Conservation (phyloP, 2,329 filamentous ascomycete species). For the Allantophomopsis lycopodina region DNA sequence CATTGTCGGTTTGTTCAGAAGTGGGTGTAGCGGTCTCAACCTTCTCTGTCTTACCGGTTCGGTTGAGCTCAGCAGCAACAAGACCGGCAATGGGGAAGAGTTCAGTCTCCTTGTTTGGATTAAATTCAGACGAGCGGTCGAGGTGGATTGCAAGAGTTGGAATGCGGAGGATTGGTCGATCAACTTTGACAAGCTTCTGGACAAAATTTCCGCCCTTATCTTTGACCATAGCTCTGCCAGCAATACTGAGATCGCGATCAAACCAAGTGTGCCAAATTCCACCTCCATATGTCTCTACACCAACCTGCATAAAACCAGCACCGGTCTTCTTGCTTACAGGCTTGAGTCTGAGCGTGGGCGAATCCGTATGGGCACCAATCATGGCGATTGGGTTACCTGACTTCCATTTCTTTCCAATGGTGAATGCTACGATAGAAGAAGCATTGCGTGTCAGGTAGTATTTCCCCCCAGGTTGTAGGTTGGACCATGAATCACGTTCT, state of each 20-base stretch:
- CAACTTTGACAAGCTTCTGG: constrained; percentile 79
- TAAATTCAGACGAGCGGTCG: constrained; percentile 71
- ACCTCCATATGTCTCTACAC: constrained; percentile 92
- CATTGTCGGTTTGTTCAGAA: constrained; percentile 28
- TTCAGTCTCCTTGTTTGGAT: constrained; percentile 95
- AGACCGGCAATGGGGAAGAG: constrained; percentile 87
- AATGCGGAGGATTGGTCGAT: constrained; percentile 80
- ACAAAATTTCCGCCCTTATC: constrained; percentile 60
- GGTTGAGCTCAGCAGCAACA: constrained; percentile 77
- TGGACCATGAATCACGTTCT: constrained; percentile 83
- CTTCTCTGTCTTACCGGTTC: constrained; percentile 38
- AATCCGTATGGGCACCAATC: constrained; percentile 94
- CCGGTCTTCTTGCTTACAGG: constrained; percentile 81
- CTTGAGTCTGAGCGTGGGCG: constrained; percentile 82
- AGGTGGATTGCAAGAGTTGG: constrained; percentile 92
- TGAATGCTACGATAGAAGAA: constrained; percentile 86
- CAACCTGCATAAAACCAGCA: constrained; percentile 84
- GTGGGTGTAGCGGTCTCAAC: constrained; percentile 19
- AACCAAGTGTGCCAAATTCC: constrained; percentile 99
- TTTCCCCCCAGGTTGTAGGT: constrained; percentile 74
- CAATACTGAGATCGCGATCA: constrained; percentile 83
- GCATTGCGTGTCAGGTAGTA: constrained; percentile 93
- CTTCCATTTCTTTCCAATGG: constrained; percentile 81
- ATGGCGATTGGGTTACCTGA: constrained; percentile 85
- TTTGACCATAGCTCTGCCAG: constrained; percentile 74